These are phyloP conservation scores for Astrocystis sublimbata DNA, from an alignment of 495 filamentous ascomycete species.

Conservation along the genomic window DNA sequence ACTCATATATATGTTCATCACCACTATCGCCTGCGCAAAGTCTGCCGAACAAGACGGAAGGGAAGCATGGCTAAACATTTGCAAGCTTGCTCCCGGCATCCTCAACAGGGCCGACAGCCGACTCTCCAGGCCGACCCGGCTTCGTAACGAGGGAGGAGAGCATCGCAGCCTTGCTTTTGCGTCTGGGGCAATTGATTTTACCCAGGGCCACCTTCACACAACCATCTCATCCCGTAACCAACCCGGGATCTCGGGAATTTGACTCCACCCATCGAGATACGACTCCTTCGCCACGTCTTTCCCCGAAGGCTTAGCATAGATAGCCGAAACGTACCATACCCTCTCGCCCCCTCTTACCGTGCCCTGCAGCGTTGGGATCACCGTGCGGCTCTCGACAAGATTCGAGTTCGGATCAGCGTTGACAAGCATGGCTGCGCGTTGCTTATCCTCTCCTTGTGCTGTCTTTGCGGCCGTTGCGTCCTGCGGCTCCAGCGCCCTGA, in stretches of 20 bases:
- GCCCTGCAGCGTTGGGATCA: slow-evolving; percentile 65
- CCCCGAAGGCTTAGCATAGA: slow-evolving; percentile 52
- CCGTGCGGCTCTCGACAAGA: slow-evolving; percentile 66
- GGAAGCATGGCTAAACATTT: too few relatives aligned
- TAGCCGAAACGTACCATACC: slow-evolving; percentile 52
- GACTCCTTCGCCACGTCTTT: slow-evolving; percentile 37
- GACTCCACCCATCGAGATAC: slow-evolving; percentile 57
- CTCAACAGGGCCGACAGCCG: too few relatives aligned
- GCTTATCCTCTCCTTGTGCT: slow-evolving; percentile 47
- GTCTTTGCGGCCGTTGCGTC: slow-evolving; percentile 5
- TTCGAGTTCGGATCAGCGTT: slow-evolving; percentile 80
- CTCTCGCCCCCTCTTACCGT: slow-evolving; percentile 47
- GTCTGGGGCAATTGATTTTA: too few relatives aligned
- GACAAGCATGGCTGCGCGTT: slow-evolving; percentile 59
- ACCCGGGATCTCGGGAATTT: slow-evolving; percentile 51
- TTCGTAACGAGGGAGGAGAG: too few relatives aligned
- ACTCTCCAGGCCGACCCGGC: too few relatives aligned
- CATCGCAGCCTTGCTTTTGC: too few relatives aligned
- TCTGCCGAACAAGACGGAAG: too few relatives aligned
- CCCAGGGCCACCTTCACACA: slow-evolving; percentile 2
- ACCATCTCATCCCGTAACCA: slow-evolving; percentile 56
- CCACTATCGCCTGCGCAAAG: too few relatives aligned
- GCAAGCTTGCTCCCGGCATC: too few relatives aligned
- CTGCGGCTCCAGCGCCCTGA: slow-evolving; percentile 56
- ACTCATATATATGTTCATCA: too few relatives aligned